Conservation (phyloP, 2,329 filamentous ascomycete species). For the Aspergillus fischeri region DNA sequence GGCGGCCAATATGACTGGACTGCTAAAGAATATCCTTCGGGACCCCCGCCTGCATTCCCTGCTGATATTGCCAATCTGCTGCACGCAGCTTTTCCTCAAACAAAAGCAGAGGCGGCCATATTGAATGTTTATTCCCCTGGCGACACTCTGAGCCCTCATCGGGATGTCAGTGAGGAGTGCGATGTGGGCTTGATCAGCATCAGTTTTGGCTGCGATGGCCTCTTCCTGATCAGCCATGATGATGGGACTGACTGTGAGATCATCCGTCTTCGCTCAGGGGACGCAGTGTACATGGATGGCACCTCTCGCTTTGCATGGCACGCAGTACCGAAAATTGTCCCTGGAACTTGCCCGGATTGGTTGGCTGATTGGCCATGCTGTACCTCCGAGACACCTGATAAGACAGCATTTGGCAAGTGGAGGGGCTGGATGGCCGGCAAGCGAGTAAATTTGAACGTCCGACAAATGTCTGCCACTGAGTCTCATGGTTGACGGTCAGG, state of each 20-base stretch:
- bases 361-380: conserved; percentile 68
- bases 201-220: conserved; percentile 81
- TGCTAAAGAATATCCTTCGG: conserved; percentile 70
- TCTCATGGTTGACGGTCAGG: conserved; percentile 15
- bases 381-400: conserved; percentile 36
- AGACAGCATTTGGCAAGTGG: conserved; percentile 60
- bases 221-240: conserved; percentile 78
- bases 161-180: conserved; percentile 85
- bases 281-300: conserved; percentile 85
- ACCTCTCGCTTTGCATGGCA: conserved; percentile 88
- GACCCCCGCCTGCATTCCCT: conserved; percentile 69
- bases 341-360: conserved; percentile 71
- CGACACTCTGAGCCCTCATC: conserved; percentile 87
- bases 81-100: conserved; percentile 67
- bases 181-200: conserved; percentile 76
- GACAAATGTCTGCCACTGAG: conserved; percentile 67
- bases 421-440: conserved; percentile 84
- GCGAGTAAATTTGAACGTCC: conserved; percentile 85
- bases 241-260: conserved; percentile 40
- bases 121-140: conserved; percentile 89
- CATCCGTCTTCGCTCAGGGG: conserved; percentile 73
- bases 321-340: conserved; percentile 82
- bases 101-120: conserved; percentile 81
- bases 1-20: conserved; percentile 98
- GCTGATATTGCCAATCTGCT: conserved; percentile 66